phyloP scores from a whole-genome alignment of 495 filamentous ascomycete genomes.

The Tuber borchii region DNA sequence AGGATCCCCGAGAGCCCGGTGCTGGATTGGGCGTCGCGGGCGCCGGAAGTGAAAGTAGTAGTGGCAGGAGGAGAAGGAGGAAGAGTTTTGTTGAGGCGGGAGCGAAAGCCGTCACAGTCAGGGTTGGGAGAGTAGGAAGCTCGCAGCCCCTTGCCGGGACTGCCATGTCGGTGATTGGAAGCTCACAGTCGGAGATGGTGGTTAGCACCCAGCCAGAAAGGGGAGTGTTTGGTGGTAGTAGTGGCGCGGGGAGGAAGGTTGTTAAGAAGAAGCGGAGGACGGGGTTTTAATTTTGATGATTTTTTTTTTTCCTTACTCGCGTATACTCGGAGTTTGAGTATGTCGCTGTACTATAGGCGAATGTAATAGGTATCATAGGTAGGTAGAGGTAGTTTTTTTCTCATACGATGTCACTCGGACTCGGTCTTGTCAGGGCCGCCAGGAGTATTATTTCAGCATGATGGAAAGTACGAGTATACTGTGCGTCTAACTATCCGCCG shows the following conservation, averaged over 20 bases:
- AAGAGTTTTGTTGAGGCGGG: background rate
- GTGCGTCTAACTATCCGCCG: too few species aligned
- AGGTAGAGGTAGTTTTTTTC: too few species aligned
- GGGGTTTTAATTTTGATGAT: constrained; percentile 23
- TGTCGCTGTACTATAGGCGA: too few species aligned
- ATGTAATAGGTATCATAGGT: too few species aligned
- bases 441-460: too few species aligned
- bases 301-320: background rate
- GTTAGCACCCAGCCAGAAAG: constrained; percentile 37
- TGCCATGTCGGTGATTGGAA: background rate
- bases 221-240: constrained; percentile 16
- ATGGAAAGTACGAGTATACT: too few species aligned
- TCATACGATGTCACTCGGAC: too few species aligned
- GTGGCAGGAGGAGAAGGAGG: background rate
- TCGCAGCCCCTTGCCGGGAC: constrained; percentile 1
- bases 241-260: constrained; percentile 15
- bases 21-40: background rate
- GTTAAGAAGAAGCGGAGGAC: constrained; percentile 37
- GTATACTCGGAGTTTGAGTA: background rate
- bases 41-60: background rate
- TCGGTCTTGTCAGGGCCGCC: too few species aligned
- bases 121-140: background rate
- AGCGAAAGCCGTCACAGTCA: background rate
- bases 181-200: constrained; percentile 6
- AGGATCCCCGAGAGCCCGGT: constrained; percentile 17